phyloP scores from a whole-genome alignment of 2,329 filamentous ascomycete genomes.

The Colletotrichum sp. region DNA sequence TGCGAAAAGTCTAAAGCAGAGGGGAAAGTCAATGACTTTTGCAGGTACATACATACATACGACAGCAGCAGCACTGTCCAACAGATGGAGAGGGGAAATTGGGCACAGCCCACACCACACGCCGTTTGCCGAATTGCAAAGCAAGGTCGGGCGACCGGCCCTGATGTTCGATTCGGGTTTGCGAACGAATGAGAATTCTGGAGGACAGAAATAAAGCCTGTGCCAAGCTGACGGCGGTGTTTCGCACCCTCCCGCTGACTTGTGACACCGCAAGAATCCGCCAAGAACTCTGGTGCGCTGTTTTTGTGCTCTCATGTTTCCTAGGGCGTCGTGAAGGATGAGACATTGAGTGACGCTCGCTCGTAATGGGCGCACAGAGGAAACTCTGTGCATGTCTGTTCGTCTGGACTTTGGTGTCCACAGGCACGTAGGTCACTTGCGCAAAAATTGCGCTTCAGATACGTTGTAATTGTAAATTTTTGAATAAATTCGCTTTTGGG shows the following conservation, averaged over 20 bases:
- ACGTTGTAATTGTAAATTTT: background rate
- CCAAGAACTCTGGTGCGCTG: slow-evolving; percentile 4
- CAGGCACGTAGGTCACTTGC: background rate
- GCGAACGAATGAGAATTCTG: slow-evolving; percentile 2
- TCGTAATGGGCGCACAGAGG: background rate
- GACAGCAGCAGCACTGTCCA: background rate
- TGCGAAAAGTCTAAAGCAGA: background rate
- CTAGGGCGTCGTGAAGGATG: background rate
- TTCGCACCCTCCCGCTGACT: slow-evolving; percentile 1
- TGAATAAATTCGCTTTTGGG: slow-evolving; percentile 2
- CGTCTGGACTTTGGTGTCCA: background rate
- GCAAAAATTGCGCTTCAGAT: background rate
- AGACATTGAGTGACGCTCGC: background rate
- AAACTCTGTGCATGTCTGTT: background rate
- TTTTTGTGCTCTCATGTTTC: background rate
- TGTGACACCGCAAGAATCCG: slow-evolving; percentile 8
- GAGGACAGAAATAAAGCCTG: slow-evolving; percentile 6
- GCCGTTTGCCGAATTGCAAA: background rate
- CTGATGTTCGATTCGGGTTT: background rate
- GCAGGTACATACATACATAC: background rate
- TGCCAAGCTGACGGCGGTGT: slow-evolving; percentile 12
- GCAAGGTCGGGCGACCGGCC: background rate
- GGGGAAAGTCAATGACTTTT: background rate
- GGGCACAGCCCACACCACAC: background rate
- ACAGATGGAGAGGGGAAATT: background rate